phyloP scores from a whole-genome alignment of 2,329 filamentous ascomycete genomes.

The Microsporum ferrugineum region DNA sequence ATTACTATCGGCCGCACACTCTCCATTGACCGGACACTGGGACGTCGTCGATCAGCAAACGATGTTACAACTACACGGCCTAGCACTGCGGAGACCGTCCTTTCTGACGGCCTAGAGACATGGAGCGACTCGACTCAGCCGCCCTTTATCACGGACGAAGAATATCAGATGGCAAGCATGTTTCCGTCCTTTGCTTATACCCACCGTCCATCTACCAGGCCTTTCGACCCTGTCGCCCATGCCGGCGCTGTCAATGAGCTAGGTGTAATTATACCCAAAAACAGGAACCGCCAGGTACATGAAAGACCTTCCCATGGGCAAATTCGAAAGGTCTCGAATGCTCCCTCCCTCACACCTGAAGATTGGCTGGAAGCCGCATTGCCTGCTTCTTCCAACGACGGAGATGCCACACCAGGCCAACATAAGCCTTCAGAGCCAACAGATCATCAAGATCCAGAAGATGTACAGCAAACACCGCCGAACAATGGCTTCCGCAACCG shows the following conservation, averaged over 20 bases:
- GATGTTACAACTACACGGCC: conserved; percentile 22
- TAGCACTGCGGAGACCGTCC: conserved; percentile 23
- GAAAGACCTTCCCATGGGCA: neutral
- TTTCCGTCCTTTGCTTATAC: conserved; percentile 20
- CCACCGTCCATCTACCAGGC: neutral
- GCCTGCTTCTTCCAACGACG: conserved; percentile 10
- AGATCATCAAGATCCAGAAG: neutral
- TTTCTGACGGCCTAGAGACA: conserved; percentile 23
- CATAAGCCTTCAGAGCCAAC: neutral
- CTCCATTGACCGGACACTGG: conserved; percentile 17
- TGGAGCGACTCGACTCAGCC: conserved; percentile 23
- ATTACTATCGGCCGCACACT: conserved; percentile 9
- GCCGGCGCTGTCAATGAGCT: neutral
- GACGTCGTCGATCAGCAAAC: conserved; percentile 26
- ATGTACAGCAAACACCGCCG: neutral
- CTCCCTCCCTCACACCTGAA: conserved; percentile 29
- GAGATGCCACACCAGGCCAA: neutral
- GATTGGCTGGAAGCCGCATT: conserved; percentile 34
- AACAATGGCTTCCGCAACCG: conserved; percentile 6
- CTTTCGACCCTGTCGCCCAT: neutral
- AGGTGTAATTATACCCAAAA: neutral
- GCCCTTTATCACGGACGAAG: conserved; percentile 14
- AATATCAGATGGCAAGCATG: conserved; percentile 21
- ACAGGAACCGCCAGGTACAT: neutral
- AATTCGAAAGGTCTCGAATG: conserved; percentile 14